Base-by-base conservation (phyloP, 1,284 basidiomycete species). In the Irpex sp. region DNA sequence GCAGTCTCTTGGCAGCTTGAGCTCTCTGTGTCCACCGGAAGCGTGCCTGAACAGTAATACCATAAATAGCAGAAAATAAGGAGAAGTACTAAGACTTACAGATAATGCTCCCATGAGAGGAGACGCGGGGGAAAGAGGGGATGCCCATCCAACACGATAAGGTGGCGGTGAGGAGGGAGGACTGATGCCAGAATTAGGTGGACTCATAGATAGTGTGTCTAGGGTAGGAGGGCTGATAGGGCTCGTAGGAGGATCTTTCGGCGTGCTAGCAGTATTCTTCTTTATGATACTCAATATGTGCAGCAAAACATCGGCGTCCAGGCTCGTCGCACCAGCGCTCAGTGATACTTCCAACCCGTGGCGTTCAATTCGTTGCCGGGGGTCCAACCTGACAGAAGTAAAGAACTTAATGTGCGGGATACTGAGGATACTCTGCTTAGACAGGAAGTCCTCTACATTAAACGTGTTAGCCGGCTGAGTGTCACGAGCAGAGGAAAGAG, bases 381-480 rank as follows among this genome's bases (percentile, higher is more conserved):
- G 87, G 71, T 83, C 83, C 66, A 90, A 84, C 57, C 79, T 78
- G 46, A 84, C 76, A n/a, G 81, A 81, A 5, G 80, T 76, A 31
- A 71, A 70, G 47, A 87, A 73, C 58, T 77, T 73, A 49, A 85
- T 77, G 1, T 75, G 69, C 5, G 84, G 82, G 21, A 83, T 68
- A 62, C 73, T 74, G 37, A 86, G 61, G 67, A 85, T 79, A 49
- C 73, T 68, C 55, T 72, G 66, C 2, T 60, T 71, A 47, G 67
- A 70, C 69, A 66, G 63, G 15, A 61, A 65, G 49, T 61, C 53
- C 51, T 35, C 63, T 66, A 21, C 58, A 58, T n/a, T 17, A 1
- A 36, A 55, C 17, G 13, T 39, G 57, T 19, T 19, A 5, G 31
- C 17, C 43, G 5, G 31, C 31, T 33, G 31, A 6, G 31, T 21